Base-by-base conservation (phyloP, 805 yeast genomes). In the Metschnikowia matae region DNA sequence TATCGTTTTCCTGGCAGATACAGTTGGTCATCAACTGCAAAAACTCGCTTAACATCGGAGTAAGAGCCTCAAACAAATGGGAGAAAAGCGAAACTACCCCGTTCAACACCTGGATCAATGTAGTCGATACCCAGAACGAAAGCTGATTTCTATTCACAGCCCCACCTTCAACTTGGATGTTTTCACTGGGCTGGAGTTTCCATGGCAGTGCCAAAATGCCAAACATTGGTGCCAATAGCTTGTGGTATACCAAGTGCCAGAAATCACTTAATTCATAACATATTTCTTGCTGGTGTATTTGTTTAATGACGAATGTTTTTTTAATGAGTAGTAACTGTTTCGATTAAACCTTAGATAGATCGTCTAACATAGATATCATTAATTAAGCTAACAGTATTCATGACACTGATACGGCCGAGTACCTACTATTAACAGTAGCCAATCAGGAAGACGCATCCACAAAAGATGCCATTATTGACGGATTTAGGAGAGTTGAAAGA, bases 91-190 rank as follows among this genome's bases (percentile, higher is more conserved):
- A 84, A 59, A 92, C 84, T 84, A 90, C 80, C 61, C 88, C 88
- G 65, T 95, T 82, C 63, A 95, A 74, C 0, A 98, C 98, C 68
- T 94, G 99, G 55, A 95, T 90, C 67, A 94, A 78, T 0, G 99
- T 94, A 0, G 99, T 91, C 0, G 97, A 89, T 44, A 94, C 72
- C 99, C 99, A 94, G 14, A 95, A 96, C 44, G 96, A 88, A 58
- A 89, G 68, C 54, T 87, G 95, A 65, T 92, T 98, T 58, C 84
- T 87, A 48, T 79, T 80, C 1, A 51, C 33, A 6, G 35, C 32
- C 13, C 49, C 36, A n/a, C 46, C 48, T 11, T 44, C 51, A 4
- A 17, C n/a, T 14, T 50, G 53, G 1, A 48, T 42, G 2, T 42
- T 17, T 56, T 80, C 81, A 55, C 80, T 82, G 52, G 82, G 81